Conservation (phyloP, 345 rosid genomes). For the Citrus sinensis region DVS_A1.0 CM039163.1:48907001-48907500, state of each 20-base stretch:
- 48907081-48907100: conserved; percentile 22
- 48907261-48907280: neutral
- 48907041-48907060: neutral
- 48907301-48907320: no score
- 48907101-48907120: conserved; percentile 33
- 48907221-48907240: neutral
- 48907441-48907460: neutral
- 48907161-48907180: neutral
- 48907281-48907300: no score
- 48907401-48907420: neutral
- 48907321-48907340: neutral
- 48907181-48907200: conserved; percentile 1
- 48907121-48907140: conserved; percentile 34
- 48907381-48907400: neutral
- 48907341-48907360: neutral
- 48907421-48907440: neutral
- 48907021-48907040: conserved; percentile 1
- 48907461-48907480: neutral
- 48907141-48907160: conserved; percentile 44
- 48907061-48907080: neutral
- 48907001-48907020: conserved; percentile 28
- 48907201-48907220: neutral
- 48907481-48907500: conserved; percentile 13
- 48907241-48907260: neutral
- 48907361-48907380: neutral